phyloP scores from a whole-genome alignment of 805 yeast species.

The Lipomyces sp. region DNA sequence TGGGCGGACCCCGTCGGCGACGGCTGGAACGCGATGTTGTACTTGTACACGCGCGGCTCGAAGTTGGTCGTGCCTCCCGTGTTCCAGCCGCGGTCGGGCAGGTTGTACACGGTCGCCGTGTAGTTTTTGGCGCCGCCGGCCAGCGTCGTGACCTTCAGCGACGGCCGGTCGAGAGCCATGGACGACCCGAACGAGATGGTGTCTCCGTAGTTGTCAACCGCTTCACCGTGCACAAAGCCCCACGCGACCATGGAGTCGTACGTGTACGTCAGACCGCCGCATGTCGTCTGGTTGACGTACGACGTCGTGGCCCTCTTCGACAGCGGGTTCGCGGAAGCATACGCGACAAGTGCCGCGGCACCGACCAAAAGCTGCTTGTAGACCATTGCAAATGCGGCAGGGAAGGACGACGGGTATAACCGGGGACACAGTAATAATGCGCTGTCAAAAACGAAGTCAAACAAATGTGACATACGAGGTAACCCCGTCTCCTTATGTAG shows the following conservation, averaged over 20 bases:
- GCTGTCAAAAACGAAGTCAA: no score
- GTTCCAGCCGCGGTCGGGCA: constrained; percentile 30
- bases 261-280: constrained; percentile 12
- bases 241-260: constrained; percentile 24
- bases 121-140: constrained; percentile 12
- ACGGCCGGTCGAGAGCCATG: constrained; percentile 20
- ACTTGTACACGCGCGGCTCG: constrained; percentile 21
- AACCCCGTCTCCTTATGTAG: no score
- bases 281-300: constrained; percentile 7
- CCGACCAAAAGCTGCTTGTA: constrained; percentile 1
- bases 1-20: constrained; percentile 1
- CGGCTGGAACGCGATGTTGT: constrained; percentile 16
- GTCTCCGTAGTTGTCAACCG: constrained; percentile 26
- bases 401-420: not conserved
- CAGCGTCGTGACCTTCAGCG: constrained; percentile 12
- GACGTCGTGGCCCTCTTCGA: constrained; percentile 6
- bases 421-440: no score
- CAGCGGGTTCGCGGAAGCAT: constrained; percentile 2
- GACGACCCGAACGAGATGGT: constrained; percentile 24
- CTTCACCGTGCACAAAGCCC: constrained; percentile 19
- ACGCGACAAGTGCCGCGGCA: constrained; percentile 3
- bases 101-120: constrained; percentile 16
- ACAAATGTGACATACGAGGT: no score
- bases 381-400: not conserved
- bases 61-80: constrained; percentile 25